Evolutionary conservation across 139 green algal species (phyloP), one percentile per base, ranked within the genome.

Genomic region (Tetradesmus obliquus): DNA sequence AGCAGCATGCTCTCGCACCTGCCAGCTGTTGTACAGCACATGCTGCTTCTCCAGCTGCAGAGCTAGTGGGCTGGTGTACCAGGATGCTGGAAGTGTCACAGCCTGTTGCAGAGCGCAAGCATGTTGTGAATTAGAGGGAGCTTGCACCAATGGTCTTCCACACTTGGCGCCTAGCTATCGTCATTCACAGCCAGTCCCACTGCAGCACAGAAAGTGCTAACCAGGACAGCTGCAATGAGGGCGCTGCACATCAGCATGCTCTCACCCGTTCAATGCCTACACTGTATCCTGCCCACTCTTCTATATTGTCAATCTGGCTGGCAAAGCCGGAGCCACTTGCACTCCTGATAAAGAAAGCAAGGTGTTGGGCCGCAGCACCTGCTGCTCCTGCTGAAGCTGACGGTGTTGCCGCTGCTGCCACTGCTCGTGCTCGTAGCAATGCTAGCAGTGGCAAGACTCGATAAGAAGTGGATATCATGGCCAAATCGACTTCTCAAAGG

Each of bases 11-110:
- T 71, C 20, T 76, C 88, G 2, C 24, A 92, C 89, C 92, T 93
- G 90, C 94, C 94, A 96, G 74, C 45, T 90, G 5, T 74, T 72
- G 20, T 79, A 79, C 54, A 96, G 93, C 3, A 96, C 88, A 13
- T 71, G 74, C 10, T 60, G 53, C 8, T 82, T 71, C 72, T 96
- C 94, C 7, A 76, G 15, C 2, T 92, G 72, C 17, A 93, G 55
- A 0, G 90, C 88, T 17, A 24, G 20, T 5, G 82, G 76, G 1
- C 15, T 54, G 3, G 91, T 94, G 69, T 95, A 96, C 93, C 93
- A 96, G 5, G 92, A 92, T 1, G 93, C 92, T 9, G 93, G 93
- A 2, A 93, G 93, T 1, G 92, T 94, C 19, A 91, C 51, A 51
- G 93, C 93, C 89, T 92, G 87, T 20, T 82, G 51, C 45, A 81